phyloP scores from a whole-genome alignment of 75 land plant species.

The Larix kaempferi region DNA sequence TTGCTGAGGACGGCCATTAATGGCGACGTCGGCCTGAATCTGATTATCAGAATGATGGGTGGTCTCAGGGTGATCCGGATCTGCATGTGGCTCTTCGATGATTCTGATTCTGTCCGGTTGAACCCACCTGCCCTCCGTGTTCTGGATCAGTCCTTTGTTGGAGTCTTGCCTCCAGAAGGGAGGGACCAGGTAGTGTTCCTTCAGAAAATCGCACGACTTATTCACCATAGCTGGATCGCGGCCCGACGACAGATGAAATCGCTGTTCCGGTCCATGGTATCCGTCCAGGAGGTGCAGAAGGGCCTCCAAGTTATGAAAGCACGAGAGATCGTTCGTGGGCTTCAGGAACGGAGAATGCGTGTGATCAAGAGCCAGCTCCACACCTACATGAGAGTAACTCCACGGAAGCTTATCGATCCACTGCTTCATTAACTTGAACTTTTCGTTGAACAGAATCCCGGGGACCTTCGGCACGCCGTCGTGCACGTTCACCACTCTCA shows the following conservation, averaged over 20 bases:
- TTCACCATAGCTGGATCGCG: slow-evolving; percentile 64
- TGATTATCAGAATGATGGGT: too few species aligned
- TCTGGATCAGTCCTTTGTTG: slow-evolving; percentile 58
- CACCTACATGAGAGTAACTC: slow-evolving; percentile 71
- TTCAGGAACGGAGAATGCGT: slow-evolving; percentile 54
- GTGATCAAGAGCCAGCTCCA: slow-evolving; percentile 58
- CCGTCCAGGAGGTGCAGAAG: slow-evolving; percentile 21
- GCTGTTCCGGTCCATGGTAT: slow-evolving; percentile 50
- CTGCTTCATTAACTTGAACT: slow-evolving; percentile 9
- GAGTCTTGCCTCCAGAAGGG: slow-evolving; percentile 59
- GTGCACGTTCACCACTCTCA: slow-evolving; percentile 59
- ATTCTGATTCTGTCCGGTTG: slow-evolving; percentile 38
- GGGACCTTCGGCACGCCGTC: slow-evolving; percentile 61
- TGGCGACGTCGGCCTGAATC: too few species aligned
- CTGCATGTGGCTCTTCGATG: background rate
- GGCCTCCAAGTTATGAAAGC: slow-evolving; percentile 21
- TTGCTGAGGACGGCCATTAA: too few species aligned
- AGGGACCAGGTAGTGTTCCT: slow-evolving; percentile 32
- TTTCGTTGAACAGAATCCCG: slow-evolving; percentile 54
- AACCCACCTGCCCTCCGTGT: slow-evolving; percentile 45
- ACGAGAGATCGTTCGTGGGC: slow-evolving; percentile 22
- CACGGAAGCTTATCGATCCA: slow-evolving; percentile 35
- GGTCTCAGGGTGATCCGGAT: background rate
- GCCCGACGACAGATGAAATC: slow-evolving; percentile 37
- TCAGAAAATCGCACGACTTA: slow-evolving; percentile 50